Evolutionary conservation across 192 early-diverging fungal species (phyloP), one percentile per base, ranked within the genome.

Genomic region (Physocladia obscura): DNA sequence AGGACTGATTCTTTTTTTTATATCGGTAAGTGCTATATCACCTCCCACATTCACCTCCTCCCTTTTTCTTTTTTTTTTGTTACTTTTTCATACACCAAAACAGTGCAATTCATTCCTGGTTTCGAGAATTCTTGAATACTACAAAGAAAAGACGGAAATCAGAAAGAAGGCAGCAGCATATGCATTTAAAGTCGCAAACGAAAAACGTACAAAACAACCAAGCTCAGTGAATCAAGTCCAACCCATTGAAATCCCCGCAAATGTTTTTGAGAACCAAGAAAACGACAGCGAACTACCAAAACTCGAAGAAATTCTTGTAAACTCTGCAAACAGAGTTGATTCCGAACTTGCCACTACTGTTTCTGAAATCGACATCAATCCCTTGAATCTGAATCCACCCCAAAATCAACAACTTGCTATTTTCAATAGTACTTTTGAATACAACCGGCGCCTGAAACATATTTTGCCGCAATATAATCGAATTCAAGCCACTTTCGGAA

Each of bases 401-500:
- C 38, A 3, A 47, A n/a, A 4, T 4, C n/a, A 35, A 6, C 26
- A 50, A 31, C 26, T 34, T 17, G 21, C 34, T 15, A 62, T 57
- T 37, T 75, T 70, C 29, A 40, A 70, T 37, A 62, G 50, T 13
- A 19, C 49, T 15, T 75, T 70, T 44, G 48, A 57, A 54, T 75
- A 57, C 54, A 36, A 50, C 6, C 67, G 74, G 1, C n/a, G 74
- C 1, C 31, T 75, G 40, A 75, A 75, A 35, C 74, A 75, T 51
- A 70, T 75, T 40, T 57, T 58, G 30, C 74, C 74, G n/a, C 74
- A 75, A 52, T 70, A 63, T 52, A 63, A 49, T 27, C 19, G 49
- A 29, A 58, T 75, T 48, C 38, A 22, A 30, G 4, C 63, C 21
- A 57, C 67, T 17, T 44, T 61, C n/a, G 47, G 44, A n/a, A 94